phyloP scores from a whole-genome alignment of 352 stramenopile genomes.

The Stramenopiles sp. region DNA sequence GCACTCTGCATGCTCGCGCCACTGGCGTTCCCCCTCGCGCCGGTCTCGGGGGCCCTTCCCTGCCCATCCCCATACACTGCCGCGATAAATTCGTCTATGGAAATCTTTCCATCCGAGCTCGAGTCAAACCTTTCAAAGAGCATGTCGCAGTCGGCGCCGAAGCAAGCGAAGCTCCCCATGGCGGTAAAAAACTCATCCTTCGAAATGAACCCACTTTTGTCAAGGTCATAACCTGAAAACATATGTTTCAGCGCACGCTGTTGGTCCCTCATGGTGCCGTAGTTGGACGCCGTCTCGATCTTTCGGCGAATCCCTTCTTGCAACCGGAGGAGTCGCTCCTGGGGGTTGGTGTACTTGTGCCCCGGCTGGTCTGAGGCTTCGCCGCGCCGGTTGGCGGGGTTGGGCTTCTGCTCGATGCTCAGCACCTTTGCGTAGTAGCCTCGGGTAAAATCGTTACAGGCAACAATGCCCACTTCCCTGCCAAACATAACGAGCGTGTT shows the following conservation, averaged over 20 bases:
- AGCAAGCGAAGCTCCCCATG: not conserved
- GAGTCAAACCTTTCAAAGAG: not conserved
- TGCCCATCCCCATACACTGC: not conserved
- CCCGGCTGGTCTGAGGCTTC: not conserved
- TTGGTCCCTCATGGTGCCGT: not conserved
- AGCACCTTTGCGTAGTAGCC: not conserved
- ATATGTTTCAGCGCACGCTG: not conserved
- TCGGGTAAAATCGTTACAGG: not conserved
- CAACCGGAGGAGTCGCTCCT: not conserved
- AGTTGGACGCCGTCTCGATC: not conserved
- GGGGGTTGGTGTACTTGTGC: not conserved
- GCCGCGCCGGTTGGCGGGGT: not conserved
- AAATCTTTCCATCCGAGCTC: not conserved
- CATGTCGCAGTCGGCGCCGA: not conserved
- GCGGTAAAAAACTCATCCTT: not conserved
- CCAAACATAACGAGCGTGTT: not conserved
- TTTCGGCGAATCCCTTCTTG: not conserved
- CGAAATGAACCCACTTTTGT: not conserved
- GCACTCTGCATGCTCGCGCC: not conserved
- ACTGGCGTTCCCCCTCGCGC: not conserved
- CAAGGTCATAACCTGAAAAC: not conserved
- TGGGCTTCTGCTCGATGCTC: not conserved
- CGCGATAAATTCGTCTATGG: not conserved
- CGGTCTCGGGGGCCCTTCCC: no score
- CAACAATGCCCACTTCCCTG: not conserved